These are phyloP conservation scores for Pythium aristosporum DNA, from an alignment of 352 stramenopile species.

Conservation along the genomic window DNA sequence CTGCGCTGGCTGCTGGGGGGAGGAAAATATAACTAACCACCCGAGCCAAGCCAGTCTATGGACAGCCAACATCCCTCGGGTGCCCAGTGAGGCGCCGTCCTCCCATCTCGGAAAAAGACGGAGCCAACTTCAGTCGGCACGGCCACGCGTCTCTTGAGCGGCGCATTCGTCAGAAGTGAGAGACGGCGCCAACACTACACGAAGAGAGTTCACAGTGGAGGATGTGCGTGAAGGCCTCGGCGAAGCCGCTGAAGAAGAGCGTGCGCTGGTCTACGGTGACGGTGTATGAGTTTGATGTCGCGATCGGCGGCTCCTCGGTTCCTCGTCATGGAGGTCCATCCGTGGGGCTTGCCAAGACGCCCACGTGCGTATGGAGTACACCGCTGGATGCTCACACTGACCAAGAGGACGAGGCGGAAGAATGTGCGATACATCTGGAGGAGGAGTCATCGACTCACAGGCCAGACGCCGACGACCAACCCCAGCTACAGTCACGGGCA, in stretches of 20 bases:
- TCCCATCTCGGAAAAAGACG: conserved; percentile 23
- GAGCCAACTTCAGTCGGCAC: not conserved
- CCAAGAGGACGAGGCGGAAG: not conserved
- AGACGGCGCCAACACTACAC: not conserved
- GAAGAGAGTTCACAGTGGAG: not conserved
- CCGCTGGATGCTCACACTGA: conserved; percentile 12
- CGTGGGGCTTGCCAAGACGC: conserved; percentile 28
- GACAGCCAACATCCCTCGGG: not conserved
- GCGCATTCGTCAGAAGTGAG: not conserved
- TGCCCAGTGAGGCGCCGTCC: conserved; percentile 12
- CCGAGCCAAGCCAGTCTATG: conserved; percentile 4
- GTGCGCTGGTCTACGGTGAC: conserved; percentile 32
- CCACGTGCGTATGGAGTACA: conserved; percentile 22
- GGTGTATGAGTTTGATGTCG: conserved; percentile 34
- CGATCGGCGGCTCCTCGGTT: conserved; percentile 25
- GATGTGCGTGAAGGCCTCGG: conserved; percentile 4
- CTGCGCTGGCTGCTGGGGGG: conserved; percentile 10
- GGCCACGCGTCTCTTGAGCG: conserved; percentile 10
- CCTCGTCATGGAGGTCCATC: conserved; percentile 30
- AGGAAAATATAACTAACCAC: conserved; percentile 35
- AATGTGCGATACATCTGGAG: not conserved
- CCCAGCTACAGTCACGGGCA: not conserved
- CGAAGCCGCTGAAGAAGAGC: conserved; percentile 19
- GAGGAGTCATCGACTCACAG: not conserved
- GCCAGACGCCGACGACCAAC: conserved; percentile 12